Conservation (phyloP, 202 grass and related monocot species). For the Panicum virgatum region DNA sequence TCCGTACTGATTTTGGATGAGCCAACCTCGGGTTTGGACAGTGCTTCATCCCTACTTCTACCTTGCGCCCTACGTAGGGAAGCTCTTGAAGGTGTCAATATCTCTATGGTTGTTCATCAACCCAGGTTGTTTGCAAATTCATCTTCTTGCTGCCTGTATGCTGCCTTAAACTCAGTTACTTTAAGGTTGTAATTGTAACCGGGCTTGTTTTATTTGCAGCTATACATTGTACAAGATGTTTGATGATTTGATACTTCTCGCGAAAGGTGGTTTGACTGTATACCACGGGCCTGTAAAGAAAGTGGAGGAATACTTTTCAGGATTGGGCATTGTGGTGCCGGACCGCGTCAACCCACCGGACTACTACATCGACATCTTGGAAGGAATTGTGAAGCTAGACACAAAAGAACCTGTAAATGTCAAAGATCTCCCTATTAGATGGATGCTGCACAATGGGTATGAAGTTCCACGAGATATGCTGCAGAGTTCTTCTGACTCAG, state of each 20-base stretch:
- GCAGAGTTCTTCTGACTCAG: conserved; percentile 52
- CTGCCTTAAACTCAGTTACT: neutral
- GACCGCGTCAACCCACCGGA: conserved; percentile 92
- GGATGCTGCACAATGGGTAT: conserved; percentile 92
- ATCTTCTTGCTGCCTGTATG: conserved; percentile 10
- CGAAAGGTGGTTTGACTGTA: conserved; percentile 82
- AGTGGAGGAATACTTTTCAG: conserved; percentile 89
- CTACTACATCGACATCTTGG: conserved; percentile 95
- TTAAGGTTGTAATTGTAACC: conserved; percentile 24
- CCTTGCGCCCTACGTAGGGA: conserved; percentile 77
- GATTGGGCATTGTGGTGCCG: conserved; percentile 71
- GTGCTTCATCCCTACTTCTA: conserved; percentile 79
- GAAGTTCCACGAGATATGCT: conserved; percentile 85
- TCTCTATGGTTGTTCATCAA: conserved; percentile 95
- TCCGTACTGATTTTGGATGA: conserved; percentile 86
- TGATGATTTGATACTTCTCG: conserved; percentile 91
- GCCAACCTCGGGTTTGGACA: conserved; percentile 90
- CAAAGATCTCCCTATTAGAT: conserved; percentile 85
- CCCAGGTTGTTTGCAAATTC: conserved; percentile 63
- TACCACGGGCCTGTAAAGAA: conserved; percentile 89
- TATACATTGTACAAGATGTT: conserved; percentile 88
- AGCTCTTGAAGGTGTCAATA: conserved; percentile 88
- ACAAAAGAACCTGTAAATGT: conserved; percentile 46
- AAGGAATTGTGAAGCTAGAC: conserved; percentile 76
- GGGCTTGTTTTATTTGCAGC: conserved; percentile 38